A percentile compares a stretch with the other conserved stretches of the same genome.
Evolutionary conservation across 495 filamentous ascomycete genomes (phyloP).

Genomic region (Halenospora varia): DNA sequence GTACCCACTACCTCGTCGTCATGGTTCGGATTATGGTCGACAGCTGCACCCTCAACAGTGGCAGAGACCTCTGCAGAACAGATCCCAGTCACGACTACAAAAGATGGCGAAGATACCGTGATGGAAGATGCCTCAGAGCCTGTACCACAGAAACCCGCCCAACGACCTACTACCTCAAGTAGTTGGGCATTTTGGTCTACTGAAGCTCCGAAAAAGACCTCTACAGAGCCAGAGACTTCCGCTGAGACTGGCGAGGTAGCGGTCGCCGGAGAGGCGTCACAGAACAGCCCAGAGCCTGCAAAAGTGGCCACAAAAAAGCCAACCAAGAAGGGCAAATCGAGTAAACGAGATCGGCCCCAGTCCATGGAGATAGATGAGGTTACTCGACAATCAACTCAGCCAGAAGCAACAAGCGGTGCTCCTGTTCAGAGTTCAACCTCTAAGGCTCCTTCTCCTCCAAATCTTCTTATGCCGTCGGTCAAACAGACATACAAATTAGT

Average conservation of each 20-base stretch:
- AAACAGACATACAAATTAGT: constrained; percentile 62
- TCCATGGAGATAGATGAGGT: constrained; percentile 26
- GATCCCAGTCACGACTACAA: constrained; percentile 28
- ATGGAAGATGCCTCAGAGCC: constrained; percentile 25
- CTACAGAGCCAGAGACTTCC: constrained; percentile 5
- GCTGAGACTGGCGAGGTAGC: constrained; percentile 62
- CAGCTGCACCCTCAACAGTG: constrained; percentile 14
- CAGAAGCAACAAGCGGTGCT: constrained; percentile 26
- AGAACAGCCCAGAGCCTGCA: constrained; percentile 57
- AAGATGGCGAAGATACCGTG: constrained; percentile 21
- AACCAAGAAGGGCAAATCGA: constrained; percentile 25
- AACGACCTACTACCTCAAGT: constrained; percentile 18
- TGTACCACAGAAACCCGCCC: constrained; percentile 11
- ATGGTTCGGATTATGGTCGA: constrained; percentile 52
- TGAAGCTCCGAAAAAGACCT: constrained; percentile 47
- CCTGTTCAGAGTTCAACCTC: constrained; percentile 27
- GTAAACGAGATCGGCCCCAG: constrained; percentile 34
- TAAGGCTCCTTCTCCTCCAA: constrained; percentile 37
- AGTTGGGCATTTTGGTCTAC: constrained; percentile 44
- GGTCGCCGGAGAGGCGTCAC: constrained; percentile 61
- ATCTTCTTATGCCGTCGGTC: constrained; percentile 67
- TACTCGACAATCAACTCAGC: constrained; percentile 20
- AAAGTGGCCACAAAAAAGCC: constrained; percentile 47
- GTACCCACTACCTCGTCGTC: constrained; percentile 34
- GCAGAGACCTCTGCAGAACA: constrained; percentile 8